Base-by-base conservation (phyloP, 1,284 basidiomycete genomes). In the Laetiporus sulphureus region DNA sequence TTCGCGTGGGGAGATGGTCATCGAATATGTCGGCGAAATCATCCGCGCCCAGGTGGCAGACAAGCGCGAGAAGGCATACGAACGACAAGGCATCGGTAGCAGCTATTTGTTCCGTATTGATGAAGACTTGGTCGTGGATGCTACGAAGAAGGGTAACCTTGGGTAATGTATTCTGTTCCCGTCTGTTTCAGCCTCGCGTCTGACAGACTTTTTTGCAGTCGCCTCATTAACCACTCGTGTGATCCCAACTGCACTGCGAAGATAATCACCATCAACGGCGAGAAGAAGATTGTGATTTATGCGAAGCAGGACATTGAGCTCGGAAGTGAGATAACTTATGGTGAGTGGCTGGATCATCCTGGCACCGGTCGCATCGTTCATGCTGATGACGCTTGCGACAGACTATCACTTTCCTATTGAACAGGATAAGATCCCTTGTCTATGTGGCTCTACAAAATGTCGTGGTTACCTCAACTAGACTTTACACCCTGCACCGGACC, bases 261-360 rank as follows among this genome's bases (percentile, higher is more conserved):
- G 71, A 99, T 99, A 62, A 94, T 99, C 59, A 97, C 92, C 44
- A 93, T 99, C 66, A 95, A 87, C 57, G 91, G 93, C 25, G 91
- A 95, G 68, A 97, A 97, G 73, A 92, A 97, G 73, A 99, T 99
- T 58, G 96, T 98, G 58, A 95, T 99, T 42, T 99, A 97, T 62
- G 96, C 96, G 22, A 97, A 97, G 65, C 79, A 85, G 53, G 85
- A 89, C 51, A 92, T 99, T 56, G 83, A 93, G 54, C 80, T 92
- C 12, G 93, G 92, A 40, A 91, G 94, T 58, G 93, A 96, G 67
- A 93, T 96, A 57, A 93, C 91, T 46, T 91, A 91, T 66, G 88
- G 87, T 89, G 50, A 40, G 82, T 61, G 11, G 52, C 33, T 23
- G 19, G 11, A n/a, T 11, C 15, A 18, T 8, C n/a, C n/a, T n/a